Percentiles rank a stretch among this genome's conserved stretches.
Evolutionary conservation across 2,329 filamentous ascomycete species (phyloP).

Genomic region (Huntiella omanensis): DNA sequence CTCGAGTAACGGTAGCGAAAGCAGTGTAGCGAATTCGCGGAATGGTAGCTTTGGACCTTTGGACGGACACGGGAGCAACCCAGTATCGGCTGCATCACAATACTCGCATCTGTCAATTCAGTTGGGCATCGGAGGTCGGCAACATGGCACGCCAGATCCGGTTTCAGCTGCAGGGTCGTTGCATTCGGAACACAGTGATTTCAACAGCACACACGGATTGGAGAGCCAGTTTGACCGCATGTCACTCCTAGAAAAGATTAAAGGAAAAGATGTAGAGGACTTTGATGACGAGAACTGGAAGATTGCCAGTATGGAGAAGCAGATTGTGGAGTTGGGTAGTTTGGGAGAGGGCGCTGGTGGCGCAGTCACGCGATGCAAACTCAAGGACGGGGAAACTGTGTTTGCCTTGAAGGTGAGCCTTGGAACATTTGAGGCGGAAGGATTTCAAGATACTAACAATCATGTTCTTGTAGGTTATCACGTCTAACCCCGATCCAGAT

Average conservation of each 20-base stretch:
- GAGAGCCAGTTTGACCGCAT: constrained; percentile 57
- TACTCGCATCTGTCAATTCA: constrained; percentile 59
- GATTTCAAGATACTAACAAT: background rate
- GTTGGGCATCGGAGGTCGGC: constrained; percentile 30
- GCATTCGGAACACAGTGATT: constrained; percentile 66
- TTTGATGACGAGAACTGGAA: constrained; percentile 90
- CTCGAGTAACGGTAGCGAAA: constrained; percentile 61
- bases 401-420: constrained; percentile 77
- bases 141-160: constrained; percentile 59
- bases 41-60: constrained; percentile 66
- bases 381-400: constrained; percentile 81
- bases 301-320: constrained; percentile 72
- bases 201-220: constrained; percentile 60
- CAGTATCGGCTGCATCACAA: constrained; percentile 72
- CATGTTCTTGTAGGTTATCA: constrained; percentile 56
- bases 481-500: constrained; percentile 90
- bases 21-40: constrained; percentile 59
- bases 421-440: background rate
- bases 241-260: constrained; percentile 27
- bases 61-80: constrained; percentile 60
- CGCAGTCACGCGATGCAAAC: constrained; percentile 75
- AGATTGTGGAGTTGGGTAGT: constrained; percentile 74
- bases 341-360: constrained; percentile 90
- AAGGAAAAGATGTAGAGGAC: constrained; percentile 78
- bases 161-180: constrained; percentile 56